Conservation (phyloP, 768 basidiomycete species). For the Ephemerocybe angulata region DNA sequence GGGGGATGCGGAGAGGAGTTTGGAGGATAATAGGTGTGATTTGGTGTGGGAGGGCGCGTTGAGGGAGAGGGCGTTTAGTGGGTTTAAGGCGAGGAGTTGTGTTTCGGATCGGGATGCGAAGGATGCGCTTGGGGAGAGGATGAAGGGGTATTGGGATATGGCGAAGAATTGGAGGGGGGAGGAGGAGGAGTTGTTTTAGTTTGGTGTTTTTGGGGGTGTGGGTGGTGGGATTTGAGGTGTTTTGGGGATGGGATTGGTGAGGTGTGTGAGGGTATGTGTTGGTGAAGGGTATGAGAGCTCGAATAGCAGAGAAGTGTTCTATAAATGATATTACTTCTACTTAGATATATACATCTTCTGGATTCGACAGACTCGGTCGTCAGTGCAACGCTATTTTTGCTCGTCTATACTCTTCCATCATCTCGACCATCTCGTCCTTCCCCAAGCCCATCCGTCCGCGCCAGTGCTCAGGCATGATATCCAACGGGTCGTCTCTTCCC, state of each 20-base stretch:
- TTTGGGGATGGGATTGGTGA: slow-evolving; percentile 25
- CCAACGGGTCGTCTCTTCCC: slow-evolving; percentile 27
- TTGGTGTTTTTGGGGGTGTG: not conserved
- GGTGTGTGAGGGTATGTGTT: not conserved
- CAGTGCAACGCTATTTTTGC: not conserved
- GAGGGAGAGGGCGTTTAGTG: slow-evolving; percentile 74
- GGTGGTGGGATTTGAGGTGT: slow-evolving; percentile 46
- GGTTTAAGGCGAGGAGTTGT: slow-evolving; percentile 77
- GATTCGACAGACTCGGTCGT: not conserved
- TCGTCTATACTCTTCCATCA: slow-evolving; percentile 17
- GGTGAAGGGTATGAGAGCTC: not conserved
- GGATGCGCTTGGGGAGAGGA: slow-evolving; percentile 78
- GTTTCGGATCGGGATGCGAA: slow-evolving; percentile 84
- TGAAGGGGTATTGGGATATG: slow-evolving; percentile 92
- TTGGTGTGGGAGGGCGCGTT: slow-evolving; percentile 92
- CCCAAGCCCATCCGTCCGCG: slow-evolving; percentile 68
- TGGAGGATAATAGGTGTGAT: slow-evolving; percentile 86
- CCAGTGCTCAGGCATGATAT: slow-evolving; percentile 53
- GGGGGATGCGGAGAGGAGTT: slow-evolving; percentile 37
- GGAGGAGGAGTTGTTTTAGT: slow-evolving; percentile 68
- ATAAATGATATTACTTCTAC: not conserved
- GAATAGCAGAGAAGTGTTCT: not conserved
- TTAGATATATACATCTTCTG: not conserved
- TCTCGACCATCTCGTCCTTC: slow-evolving; percentile 52
- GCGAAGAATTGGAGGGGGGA: slow-evolving; percentile 87